phyloP scores from a whole-genome alignment of 441 rosid genomes.

The Geranium incanum region DNA sequence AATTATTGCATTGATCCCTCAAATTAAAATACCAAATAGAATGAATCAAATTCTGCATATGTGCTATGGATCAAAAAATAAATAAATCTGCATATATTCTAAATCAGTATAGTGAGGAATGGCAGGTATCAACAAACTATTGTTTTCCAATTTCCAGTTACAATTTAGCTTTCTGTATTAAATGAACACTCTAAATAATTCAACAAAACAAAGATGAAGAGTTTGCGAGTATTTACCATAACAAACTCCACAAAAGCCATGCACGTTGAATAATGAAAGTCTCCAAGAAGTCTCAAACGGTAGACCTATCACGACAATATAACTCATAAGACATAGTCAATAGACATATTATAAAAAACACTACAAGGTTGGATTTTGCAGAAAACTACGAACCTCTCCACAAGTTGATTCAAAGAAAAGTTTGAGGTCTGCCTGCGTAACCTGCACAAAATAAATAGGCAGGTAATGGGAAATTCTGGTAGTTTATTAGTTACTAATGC shows the following conservation, averaged over 20 bases:
- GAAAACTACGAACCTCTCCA: slow-evolving; percentile 15
- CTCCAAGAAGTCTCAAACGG: slow-evolving; percentile 27
- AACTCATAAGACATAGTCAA: not conserved
- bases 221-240: slow-evolving; percentile 16
- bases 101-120: no score
- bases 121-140: no score
- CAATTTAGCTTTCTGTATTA: no score
- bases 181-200: no score
- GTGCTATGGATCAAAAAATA: no score
- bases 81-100: no score
- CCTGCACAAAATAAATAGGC: slow-evolving; percentile 3
- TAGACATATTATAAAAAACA: not conserved
- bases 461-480: no score
- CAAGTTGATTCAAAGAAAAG: slow-evolving; percentile 14
- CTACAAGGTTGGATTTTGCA: not conserved
- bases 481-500: no score
- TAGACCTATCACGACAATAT: slow-evolving; percentile 17
- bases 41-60: no score
- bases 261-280: not conserved
- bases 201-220: not conserved
- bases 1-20: no score
- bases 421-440: not conserved
- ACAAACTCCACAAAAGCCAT: slow-evolving; percentile 27
- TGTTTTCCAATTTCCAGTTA: no score
- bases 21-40: no score